phyloP scores from a whole-genome alignment of 345 rosid species.

The Schrenkiella parvula region DNA sequence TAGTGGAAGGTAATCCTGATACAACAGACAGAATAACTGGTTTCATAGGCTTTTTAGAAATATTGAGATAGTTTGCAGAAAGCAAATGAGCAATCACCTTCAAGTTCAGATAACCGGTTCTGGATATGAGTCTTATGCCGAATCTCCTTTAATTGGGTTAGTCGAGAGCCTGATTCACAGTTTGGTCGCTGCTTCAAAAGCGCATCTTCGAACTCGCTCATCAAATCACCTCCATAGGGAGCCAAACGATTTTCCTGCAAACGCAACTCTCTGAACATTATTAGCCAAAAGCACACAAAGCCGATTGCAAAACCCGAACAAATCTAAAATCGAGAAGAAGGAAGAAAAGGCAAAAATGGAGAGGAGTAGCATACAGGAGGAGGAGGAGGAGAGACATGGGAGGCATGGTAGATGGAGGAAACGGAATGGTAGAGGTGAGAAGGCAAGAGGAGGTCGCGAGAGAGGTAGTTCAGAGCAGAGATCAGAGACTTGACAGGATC shows the following conservation, averaged over 20 bases:
- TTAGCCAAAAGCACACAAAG: neutral
- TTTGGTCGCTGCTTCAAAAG: conserved; percentile 55
- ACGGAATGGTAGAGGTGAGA: conserved; percentile 59
- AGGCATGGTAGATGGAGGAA: conserved; percentile 57
- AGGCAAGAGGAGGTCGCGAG: conserved; percentile 90
- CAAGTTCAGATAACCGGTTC: conserved; percentile 75
- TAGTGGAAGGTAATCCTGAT: conserved; percentile 83
- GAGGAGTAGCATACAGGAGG: conserved; percentile 1
- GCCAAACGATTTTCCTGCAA: conserved; percentile 41
- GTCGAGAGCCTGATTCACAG: conserved; percentile 50
- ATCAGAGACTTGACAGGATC: conserved; percentile 63
- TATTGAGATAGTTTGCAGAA: neutral
- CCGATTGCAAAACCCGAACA: no score
- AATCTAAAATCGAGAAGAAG: neutral
- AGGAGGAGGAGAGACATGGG: conserved; percentile 48
- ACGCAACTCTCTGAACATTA: neutral
- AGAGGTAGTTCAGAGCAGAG: conserved; percentile 72
- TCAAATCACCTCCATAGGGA: conserved; percentile 52
- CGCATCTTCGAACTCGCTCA: conserved; percentile 83
- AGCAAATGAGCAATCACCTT: conserved; percentile 47
- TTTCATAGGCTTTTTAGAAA: neutral
- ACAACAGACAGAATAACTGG: conserved; percentile 10
- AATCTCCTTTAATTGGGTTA: conserved; percentile 49
- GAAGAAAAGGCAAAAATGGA: neutral
- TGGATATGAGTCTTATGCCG: conserved; percentile 54